These are phyloP conservation scores for Penicillium sp. DNA, from an alignment of 2,329 filamentous ascomycete genomes.

Conservation along the genomic window DNA sequence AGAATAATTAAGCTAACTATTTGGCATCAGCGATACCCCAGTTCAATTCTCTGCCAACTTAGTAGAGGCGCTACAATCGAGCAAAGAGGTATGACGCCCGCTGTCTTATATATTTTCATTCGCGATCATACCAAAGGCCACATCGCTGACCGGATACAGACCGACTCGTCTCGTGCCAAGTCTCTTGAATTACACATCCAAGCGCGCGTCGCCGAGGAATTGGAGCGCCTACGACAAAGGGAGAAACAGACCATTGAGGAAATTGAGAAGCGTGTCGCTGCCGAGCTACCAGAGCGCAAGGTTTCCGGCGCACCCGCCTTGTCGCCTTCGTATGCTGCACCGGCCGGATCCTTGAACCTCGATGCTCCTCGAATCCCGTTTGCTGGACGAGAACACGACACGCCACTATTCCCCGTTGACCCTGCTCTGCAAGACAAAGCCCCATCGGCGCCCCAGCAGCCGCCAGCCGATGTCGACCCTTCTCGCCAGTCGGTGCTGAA, in stretches of 20 bases:
- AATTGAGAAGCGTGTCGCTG: constrained; percentile 59
- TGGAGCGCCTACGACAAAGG: constrained; percentile 70
- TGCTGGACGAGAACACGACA: constrained; percentile 34
- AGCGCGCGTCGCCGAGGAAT: constrained; percentile 77
- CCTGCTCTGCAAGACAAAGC: constrained; percentile 17
- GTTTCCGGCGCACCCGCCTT: constrained; percentile 16
- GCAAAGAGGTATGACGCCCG: constrained; percentile 65
- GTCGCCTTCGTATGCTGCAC: constrained; percentile 25
- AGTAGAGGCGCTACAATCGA: constrained; percentile 76
- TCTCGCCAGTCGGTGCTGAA: constrained; percentile 51
- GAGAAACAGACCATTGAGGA: constrained; percentile 66
- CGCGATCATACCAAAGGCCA: background rate
- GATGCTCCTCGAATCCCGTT: constrained; percentile 43
- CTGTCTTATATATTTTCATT: background rate
- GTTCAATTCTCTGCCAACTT: constrained; percentile 75
- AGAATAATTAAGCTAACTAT: constrained; percentile 21
- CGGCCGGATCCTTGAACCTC: constrained; percentile 30
- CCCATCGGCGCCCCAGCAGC: background rate
- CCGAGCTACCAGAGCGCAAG: constrained; percentile 32
- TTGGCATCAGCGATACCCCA: constrained; percentile 53
- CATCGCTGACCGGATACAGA: constrained; percentile 51
- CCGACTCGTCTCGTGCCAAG: constrained; percentile 80
- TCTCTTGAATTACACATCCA: constrained; percentile 84
- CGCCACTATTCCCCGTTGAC: constrained; percentile 9
- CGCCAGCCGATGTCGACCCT: constrained; percentile 32